phyloP scores from a whole-genome alignment of 75 land plant species.

The Picea glauca region DNA sequence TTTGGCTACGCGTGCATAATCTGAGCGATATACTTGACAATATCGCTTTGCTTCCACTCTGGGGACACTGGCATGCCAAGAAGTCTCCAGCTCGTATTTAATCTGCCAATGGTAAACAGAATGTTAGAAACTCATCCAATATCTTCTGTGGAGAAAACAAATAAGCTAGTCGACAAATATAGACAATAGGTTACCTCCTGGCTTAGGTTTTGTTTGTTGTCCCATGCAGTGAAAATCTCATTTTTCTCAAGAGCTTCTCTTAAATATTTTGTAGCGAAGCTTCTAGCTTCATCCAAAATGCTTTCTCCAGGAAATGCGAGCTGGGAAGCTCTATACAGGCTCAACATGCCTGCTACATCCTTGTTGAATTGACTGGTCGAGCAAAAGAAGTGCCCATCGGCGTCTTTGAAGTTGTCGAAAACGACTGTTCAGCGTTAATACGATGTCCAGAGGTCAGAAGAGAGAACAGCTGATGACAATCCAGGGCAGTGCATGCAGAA shows the following conservation, averaged over 20 bases:
- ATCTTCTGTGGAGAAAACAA: no score
- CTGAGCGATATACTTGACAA: no score
- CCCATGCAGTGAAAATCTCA: background rate
- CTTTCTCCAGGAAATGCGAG: constrained; percentile 22
- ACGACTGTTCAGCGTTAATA: constrained; percentile 15
- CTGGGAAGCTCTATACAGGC: constrained; percentile 17
- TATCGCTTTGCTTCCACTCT: no score
- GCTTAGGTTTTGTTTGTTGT: no score
- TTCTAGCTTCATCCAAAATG: constrained; percentile 19
- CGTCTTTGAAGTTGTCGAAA: constrained; percentile 13
- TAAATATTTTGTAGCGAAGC: constrained; percentile 7
- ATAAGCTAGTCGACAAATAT: no score
- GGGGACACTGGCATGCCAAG: no score
- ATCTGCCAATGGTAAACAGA: no score
- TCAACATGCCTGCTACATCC: constrained; percentile 17
- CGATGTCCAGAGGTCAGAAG: background rate
- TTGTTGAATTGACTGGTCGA: constrained; percentile 13
- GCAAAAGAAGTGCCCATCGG: constrained; percentile 13
- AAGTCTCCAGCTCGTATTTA: no score
- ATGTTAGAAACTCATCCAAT: no score
- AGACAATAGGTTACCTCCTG: no score
- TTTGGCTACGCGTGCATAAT: constrained; percentile 1
- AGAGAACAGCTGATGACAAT: background rate
- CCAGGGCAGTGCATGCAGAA: no score
- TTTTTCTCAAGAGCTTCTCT: constrained; percentile 1